These are phyloP conservation scores for Francoa sonchifolia DNA, from an alignment of 441 rosid genomes.

Conservation along the genomic window DNA sequence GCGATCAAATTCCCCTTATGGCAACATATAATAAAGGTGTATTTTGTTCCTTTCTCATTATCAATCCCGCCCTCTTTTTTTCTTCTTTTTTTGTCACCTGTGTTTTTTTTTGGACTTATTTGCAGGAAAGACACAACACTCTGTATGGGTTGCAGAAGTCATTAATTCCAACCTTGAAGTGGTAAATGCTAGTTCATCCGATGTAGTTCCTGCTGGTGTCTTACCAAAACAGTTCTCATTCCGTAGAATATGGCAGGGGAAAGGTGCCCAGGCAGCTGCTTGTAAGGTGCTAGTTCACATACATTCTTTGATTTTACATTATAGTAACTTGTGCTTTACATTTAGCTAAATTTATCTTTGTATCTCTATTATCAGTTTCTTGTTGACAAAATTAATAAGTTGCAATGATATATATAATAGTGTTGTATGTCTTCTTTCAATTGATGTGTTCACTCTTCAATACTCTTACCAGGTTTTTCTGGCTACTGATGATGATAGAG, in stretches of 20 bases:
- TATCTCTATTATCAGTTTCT: too few species aligned
- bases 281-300: constrained; percentile 42
- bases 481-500: constrained; percentile 73
- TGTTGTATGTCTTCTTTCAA: constrained; percentile 3
- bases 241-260: constrained; percentile 92
- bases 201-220: constrained; percentile 40
- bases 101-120: constrained; percentile 10
- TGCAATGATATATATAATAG: background rate
- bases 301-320: constrained; percentile 16
- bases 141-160: constrained; percentile 79
- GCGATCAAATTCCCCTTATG: constrained; percentile 74
- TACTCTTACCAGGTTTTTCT: constrained; percentile 59
- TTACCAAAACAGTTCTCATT: constrained; percentile 51
- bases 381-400: too few species aligned
- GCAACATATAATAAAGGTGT: constrained; percentile 86
- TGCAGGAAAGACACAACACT: constrained; percentile 92
- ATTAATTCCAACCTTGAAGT: constrained; percentile 47
- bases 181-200: constrained; percentile 24
- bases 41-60: constrained; percentile 12
- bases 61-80: constrained; percentile 1
- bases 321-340: too few species aligned
- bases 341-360: background rate
- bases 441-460: constrained; percentile 5
- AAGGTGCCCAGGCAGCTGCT: constrained; percentile 81
- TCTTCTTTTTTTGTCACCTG: constrained; percentile 8